Evolutionary conservation across 352 stramenopile species (phyloP).

Genomic region (Phytophthora vignae): DNA sequence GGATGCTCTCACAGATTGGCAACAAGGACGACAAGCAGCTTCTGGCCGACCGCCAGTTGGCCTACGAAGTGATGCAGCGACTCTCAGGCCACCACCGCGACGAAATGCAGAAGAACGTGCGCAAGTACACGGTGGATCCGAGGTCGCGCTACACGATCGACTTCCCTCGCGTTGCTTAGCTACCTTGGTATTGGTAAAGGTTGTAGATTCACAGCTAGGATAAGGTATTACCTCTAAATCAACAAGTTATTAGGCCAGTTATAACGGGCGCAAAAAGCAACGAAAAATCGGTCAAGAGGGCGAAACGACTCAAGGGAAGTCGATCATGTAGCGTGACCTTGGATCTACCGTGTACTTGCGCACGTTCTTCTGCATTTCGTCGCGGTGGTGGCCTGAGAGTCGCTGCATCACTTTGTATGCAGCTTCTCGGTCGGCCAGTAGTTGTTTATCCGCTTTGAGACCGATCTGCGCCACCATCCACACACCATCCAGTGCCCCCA

Average conservation of each 20-base stretch:
- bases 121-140: conserved; percentile 78
- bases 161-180: conserved; percentile 37
- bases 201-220: neutral
- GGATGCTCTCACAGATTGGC: conserved; percentile 76
- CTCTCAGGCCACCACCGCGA: conserved; percentile 68
- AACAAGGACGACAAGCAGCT: conserved; percentile 67
- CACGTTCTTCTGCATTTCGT: conserved; percentile 76
- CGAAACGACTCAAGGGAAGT: conserved; percentile 39
- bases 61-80: conserved; percentile 70
- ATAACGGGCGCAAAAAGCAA: too few species aligned
- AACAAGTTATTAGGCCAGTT: too few species aligned
- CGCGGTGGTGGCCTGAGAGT: conserved; percentile 63
- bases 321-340: conserved; percentile 62
- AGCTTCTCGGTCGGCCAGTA: conserved; percentile 67
- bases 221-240: neutral
- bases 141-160: conserved; percentile 69
- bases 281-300: neutral
- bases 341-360: conserved; percentile 77
- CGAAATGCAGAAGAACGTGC: conserved; percentile 78
- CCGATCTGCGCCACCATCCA: conserved; percentile 79
- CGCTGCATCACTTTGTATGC: conserved; percentile 68
- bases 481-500: conserved; percentile 70
- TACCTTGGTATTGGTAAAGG: neutral
- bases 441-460: conserved; percentile 60
- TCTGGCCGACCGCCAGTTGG: conserved; percentile 66